Evolutionary conservation across 1,139 yeast species (phyloP), one percentile per base, ranked within the genome.

Genomic region (Yamadazyma atmosphaerica): DNA sequence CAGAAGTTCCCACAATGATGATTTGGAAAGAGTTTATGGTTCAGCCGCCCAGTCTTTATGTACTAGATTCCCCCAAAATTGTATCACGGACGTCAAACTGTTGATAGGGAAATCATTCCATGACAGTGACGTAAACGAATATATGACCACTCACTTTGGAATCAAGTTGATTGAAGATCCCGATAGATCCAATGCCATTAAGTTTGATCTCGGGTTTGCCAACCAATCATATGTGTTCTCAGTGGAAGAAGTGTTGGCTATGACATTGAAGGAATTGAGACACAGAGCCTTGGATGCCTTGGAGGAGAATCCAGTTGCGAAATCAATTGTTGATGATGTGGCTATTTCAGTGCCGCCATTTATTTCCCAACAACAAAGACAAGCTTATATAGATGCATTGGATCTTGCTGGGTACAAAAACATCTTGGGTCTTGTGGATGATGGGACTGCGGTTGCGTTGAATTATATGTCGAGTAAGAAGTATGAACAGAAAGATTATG

Each of bases 401-500:
- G 76, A 76, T 33, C 66, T 87, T 39, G 86, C 96, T 1, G 87
- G 84, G 15, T 66, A 86, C 49, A 52, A 67, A 16, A 72, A 75
- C 29, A 74, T 82, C 15, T 73, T 84, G 45, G 79, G 85, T 0
- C 66, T 88, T 36, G 85, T 90, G 2, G 92, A 86, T 54, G 98
- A 92, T 58, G 98, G 97, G 13, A 68, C 88, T 13, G 90, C 98
- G 2, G 92, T 88, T 16, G 96, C 96, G 1, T 66, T 87, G 35
- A 88, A 89, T 56, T 89, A 80, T 57, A 73, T 78, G 14, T 71
- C 83, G 30, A 74, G 72, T 27, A 68, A 76, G 37, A 71, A 70
- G 13, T 62, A 72, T 25, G 72, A 68, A 3, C 47, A 53, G 19
- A 56, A 51, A 2, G 68, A 66, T 28, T 61, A 54, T 42, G 66